Percentiles rank a stretch among this genome's conserved stretches.
Conservation (phyloP, 2,329 filamentous ascomycete species). For the Colletotrichum sp. region DNA sequence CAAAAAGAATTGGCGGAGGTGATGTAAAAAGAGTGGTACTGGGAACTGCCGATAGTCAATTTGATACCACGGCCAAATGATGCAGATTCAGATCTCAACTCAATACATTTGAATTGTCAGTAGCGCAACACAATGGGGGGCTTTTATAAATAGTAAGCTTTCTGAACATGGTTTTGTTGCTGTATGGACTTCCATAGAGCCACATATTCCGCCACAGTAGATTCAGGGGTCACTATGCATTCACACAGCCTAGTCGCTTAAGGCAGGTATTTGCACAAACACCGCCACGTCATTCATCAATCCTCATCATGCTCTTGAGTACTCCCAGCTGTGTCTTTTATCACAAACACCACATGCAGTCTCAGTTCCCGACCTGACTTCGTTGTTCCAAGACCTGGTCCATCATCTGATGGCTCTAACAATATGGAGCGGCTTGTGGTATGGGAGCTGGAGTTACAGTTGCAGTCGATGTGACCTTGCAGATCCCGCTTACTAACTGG, state of each 20-base stretch:
- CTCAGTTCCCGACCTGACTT: neutral
- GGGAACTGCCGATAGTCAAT: neutral
- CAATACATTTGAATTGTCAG: neutral
- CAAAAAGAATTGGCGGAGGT: neutral
- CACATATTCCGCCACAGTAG: neutral
- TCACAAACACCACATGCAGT: neutral
- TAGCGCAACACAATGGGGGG: neutral
- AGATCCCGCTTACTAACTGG: neutral
- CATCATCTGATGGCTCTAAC: neutral
- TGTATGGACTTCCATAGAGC: neutral
- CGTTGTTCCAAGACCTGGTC: neutral
- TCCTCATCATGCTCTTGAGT: neutral
- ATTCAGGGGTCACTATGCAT: neutral
- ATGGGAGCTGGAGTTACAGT: neutral
- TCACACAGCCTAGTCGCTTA: neutral
- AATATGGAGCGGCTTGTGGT: neutral
- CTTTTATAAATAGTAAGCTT: neutral
- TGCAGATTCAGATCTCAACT: neutral
- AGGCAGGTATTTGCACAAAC: neutral
- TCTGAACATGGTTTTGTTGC: neutral
- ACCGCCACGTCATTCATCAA: neutral
- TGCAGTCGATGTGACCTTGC: neutral
- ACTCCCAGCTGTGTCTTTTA: neutral
- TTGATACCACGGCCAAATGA: neutral
- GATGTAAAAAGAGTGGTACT: neutral